Evolutionary conservation across 179 eudicot genomes (phyloP).

Genomic region (Silene noctiflora): DNA sequence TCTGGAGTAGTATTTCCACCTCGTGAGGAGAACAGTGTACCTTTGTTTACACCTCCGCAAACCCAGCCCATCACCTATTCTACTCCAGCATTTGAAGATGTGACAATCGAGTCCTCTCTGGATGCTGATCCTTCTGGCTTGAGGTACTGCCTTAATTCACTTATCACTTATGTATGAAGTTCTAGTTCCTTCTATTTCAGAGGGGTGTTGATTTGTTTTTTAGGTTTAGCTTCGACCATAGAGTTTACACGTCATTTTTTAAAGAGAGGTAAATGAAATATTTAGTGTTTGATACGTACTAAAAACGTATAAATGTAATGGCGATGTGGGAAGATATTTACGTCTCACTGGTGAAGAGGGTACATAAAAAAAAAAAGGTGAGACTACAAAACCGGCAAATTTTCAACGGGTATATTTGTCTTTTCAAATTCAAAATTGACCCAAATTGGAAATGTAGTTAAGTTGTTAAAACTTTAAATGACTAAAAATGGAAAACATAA

Average conservation of each 20-base stretch:
- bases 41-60: constrained; percentile 89
- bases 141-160: constrained; percentile 42
- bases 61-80: constrained; percentile 58
- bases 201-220: neutral
- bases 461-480: too few relatives aligned
- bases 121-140: constrained; percentile 74
- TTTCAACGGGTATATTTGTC: too few relatives aligned
- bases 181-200: neutral
- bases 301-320: too few relatives aligned
- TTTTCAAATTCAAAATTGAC: too few relatives aligned
- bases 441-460: too few relatives aligned
- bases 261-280: neutral
- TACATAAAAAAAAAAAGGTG: too few relatives aligned
- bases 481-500: too few relatives aligned
- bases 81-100: constrained; percentile 60
- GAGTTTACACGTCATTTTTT: neutral
- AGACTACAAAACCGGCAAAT: too few relatives aligned
- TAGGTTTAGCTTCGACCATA: neutral
- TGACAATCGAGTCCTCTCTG: constrained; percentile 74
- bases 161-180: neutral
- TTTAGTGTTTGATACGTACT: neutral
- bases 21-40: constrained; percentile 71
- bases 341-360: too few relatives aligned
- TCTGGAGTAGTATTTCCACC: constrained; percentile 87
- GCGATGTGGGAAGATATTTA: too few relatives aligned